These are phyloP conservation scores for Colletotrichum musicola DNA, from an alignment of 2,329 filamentous ascomycete genomes.

Conservation along the genomic window DNA sequence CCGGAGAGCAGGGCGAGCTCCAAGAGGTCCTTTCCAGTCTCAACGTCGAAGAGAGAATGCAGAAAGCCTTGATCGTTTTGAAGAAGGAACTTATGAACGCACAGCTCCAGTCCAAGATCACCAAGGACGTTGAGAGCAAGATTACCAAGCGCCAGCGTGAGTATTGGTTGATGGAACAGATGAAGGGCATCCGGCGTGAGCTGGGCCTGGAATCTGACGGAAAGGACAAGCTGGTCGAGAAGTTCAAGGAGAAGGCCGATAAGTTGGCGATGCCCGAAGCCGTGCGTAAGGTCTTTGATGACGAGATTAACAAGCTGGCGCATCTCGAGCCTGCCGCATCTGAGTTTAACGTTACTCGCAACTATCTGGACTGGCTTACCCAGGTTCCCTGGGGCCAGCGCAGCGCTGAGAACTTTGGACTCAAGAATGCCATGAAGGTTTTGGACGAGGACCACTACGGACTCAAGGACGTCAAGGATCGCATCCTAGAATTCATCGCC, in stretches of 20 bases:
- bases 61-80: conserved; percentile 90
- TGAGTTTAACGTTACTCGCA: conserved; percentile 98
- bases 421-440: conserved; percentile 89
- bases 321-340: conserved; percentile 96
- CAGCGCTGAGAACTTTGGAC: conserved; percentile 96
- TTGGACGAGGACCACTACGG: conserved; percentile 98
- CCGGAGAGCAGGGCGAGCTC: conserved; percentile 89
- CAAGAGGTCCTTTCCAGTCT: conserved; percentile 91
- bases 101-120: conserved; percentile 95
- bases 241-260: conserved; percentile 93
- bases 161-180: conserved; percentile 99
- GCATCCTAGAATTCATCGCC: conserved; percentile 97
- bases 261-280: conserved; percentile 97
- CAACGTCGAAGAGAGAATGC: conserved; percentile 91
- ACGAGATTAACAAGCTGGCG: conserved; percentile 96
- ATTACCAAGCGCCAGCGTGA: conserved; percentile 97
- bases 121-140: conserved; percentile 96
- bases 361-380: conserved; percentile 98
- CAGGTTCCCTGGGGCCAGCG: conserved; percentile 98
- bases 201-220: conserved; percentile 97
- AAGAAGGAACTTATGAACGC: conserved; percentile 99
- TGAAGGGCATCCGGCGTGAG: conserved; percentile 97
- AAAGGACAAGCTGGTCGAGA: conserved; percentile 97
- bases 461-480: conserved; percentile 97
- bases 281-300: conserved; percentile 97